Evolutionary conservation across 345 rosid species (phyloP).

Genomic region (Populus simonii): DNA sequence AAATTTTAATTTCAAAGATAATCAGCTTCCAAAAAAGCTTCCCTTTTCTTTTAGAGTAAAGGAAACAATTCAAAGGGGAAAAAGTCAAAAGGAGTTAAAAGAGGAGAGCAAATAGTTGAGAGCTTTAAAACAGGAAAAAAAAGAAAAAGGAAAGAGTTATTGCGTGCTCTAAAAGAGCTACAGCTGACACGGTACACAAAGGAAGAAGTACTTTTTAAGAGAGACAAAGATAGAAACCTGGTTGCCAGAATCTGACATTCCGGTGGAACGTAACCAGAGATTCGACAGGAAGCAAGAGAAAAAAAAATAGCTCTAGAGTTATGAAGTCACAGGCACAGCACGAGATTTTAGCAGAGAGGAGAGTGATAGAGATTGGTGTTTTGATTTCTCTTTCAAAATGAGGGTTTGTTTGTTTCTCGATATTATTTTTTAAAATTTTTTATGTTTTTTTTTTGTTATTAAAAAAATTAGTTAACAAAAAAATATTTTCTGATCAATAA

Average conservation of each 20-base stretch:
- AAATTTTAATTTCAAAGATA: not conserved
- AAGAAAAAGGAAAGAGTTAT: not conserved
- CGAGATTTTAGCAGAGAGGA: not conserved
- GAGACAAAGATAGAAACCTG: slow-evolving; percentile 7
- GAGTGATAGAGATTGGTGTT: slow-evolving; percentile 8
- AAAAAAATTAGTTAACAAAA: too few relatives aligned
- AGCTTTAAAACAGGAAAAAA: not conserved
- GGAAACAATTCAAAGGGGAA: not conserved
- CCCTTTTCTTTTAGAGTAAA: not conserved
- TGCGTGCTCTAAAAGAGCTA: not conserved
- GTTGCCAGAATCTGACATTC: slow-evolving; percentile 23
- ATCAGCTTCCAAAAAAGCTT: slow-evolving; percentile 15
- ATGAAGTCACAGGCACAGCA: not conserved
- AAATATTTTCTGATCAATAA: too few relatives aligned
- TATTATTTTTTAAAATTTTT: too few relatives aligned
- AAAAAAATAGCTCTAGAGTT: not conserved
- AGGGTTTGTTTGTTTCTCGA: too few relatives aligned
- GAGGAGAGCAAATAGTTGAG: not conserved
- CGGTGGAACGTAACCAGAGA: slow-evolving; percentile 21
- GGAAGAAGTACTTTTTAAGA: not conserved
- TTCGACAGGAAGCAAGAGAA: not conserved
- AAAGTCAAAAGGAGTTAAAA: not conserved
- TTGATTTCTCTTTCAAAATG: too few relatives aligned
- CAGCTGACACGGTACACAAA: not conserved
- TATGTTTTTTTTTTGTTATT: too few relatives aligned